A percentile compares a stretch with the other conserved stretches of the same genome.
phyloP scores from a whole-genome alignment of 352 stramenopile genomes.

The Lagenidium sp. region DNA sequence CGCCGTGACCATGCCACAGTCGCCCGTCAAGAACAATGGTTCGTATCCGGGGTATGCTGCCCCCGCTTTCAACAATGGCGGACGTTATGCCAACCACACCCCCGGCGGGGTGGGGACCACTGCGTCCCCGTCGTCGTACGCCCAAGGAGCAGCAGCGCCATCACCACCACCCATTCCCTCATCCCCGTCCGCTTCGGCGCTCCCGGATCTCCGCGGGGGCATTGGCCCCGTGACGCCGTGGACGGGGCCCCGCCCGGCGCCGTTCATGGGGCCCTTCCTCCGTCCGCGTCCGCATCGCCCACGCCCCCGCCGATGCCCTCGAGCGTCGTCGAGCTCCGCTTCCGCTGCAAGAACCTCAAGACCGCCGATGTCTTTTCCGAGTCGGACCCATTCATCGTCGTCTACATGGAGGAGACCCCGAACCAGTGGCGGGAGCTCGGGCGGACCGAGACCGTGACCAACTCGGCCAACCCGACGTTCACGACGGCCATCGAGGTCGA shows the following conservation, averaged over 20 bases:
- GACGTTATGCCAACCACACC: too few species aligned
- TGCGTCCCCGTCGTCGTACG: background rate
- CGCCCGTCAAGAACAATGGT: too few species aligned
- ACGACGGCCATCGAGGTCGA: constrained; percentile 60
- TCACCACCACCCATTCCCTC: background rate
- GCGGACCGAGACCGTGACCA: constrained; percentile 67
- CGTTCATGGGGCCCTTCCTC: constrained; percentile 10
- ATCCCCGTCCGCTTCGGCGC: background rate
- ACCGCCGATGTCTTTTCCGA: constrained; percentile 61
- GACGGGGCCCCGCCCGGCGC: constrained; percentile 6
- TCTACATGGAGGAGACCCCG: constrained; percentile 51
- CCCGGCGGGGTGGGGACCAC: too few species aligned
- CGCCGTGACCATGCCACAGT: constrained; percentile 1
- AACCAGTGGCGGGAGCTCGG: constrained; percentile 57
- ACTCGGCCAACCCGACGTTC: constrained; percentile 60
- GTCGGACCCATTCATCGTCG: constrained; percentile 66
- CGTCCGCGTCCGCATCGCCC: too few species aligned
- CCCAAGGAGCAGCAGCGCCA: background rate
- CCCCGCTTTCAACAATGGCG: too few species aligned
- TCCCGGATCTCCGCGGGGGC: constrained; percentile 7
- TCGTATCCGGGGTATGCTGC: too few species aligned
- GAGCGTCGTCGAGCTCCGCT: constrained; percentile 60
- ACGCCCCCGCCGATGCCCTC: constrained; percentile 24
- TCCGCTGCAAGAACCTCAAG: constrained; percentile 62
- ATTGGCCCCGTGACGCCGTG: constrained; percentile 10